Evolutionary conservation across 805 yeast genomes (phyloP).

Genomic region (Lipomyces orientalis): DNA sequence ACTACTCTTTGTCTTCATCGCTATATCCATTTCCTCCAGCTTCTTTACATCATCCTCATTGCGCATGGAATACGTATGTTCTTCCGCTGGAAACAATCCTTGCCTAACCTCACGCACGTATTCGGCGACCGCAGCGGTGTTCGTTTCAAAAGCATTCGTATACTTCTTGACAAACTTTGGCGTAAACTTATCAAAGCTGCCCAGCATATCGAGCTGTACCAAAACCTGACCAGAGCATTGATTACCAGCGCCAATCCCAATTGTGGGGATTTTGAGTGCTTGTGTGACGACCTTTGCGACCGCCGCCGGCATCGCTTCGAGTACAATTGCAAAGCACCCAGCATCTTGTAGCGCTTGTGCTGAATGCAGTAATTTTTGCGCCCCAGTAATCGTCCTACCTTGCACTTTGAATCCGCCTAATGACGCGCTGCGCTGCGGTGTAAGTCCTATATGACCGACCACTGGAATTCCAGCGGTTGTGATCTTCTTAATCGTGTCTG

Average conservation of each 20-base stretch:
- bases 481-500: slow-evolving; percentile 60
- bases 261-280: slow-evolving; percentile 71
- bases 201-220: slow-evolving; percentile 83
- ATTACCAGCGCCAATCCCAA: slow-evolving; percentile 96
- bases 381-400: slow-evolving; percentile 63
- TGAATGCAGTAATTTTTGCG: slow-evolving; percentile 63
- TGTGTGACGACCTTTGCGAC: slow-evolving; percentile 70
- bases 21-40: slow-evolving; percentile 42
- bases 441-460: slow-evolving; percentile 88
- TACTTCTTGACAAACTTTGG: slow-evolving; percentile 83
- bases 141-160: slow-evolving; percentile 55
- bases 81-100: slow-evolving; percentile 63
- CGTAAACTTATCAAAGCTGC: slow-evolving; percentile 57
- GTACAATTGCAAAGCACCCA: slow-evolving; percentile 75
- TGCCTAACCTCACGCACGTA: slow-evolving; percentile 67
- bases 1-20: neutral
- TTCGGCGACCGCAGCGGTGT: slow-evolving; percentile 56
- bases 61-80: slow-evolving; percentile 73
- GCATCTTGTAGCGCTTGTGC: slow-evolving; percentile 72
- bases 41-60: slow-evolving; percentile 59
- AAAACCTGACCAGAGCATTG: slow-evolving; percentile 86
- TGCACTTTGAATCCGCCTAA: slow-evolving; percentile 90
- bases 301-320: slow-evolving; percentile 85
- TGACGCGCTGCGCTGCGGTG: slow-evolving; percentile 83
- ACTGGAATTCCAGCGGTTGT: slow-evolving; percentile 81